These are phyloP conservation scores for Tricholoma sp. DNA, from an alignment of 768 basidiomycete genomes.

Conservation along the genomic window DNA sequence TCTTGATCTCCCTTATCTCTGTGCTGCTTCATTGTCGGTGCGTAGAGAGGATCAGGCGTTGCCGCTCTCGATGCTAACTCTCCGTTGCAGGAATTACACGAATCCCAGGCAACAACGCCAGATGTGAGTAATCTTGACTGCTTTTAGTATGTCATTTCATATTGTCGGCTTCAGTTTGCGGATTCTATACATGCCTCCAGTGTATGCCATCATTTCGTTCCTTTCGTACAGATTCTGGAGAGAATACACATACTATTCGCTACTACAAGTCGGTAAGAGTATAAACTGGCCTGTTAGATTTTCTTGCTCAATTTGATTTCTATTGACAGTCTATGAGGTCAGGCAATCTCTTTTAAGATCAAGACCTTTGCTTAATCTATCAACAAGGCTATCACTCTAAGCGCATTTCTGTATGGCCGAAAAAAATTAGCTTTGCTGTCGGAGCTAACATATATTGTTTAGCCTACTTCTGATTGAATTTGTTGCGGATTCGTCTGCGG, in stretches of 20 bases:
- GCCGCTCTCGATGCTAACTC: neutral
- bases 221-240: constrained; percentile 79
- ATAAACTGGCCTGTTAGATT: neutral
- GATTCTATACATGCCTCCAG: constrained; percentile 74
- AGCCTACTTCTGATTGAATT: constrained; percentile 79
- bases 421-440: neutral
- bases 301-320: neutral
- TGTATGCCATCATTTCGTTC: constrained; percentile 78
- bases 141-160: neutral
- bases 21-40: constrained; percentile 60
- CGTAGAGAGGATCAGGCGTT: constrained; percentile 12
- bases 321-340: constrained; percentile 58
- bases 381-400: constrained; percentile 58
- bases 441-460: neutral
- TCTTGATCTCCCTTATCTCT: constrained; percentile 49
- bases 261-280: constrained; percentile 33
- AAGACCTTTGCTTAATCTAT: neutral
- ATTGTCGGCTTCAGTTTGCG: constrained; percentile 43
- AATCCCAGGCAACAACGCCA: constrained; percentile 71
- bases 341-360: constrained; percentile 9
- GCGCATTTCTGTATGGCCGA: constrained; percentile 70
- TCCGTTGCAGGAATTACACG: constrained; percentile 54
- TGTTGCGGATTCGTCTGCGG: constrained; percentile 62
- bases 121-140: constrained; percentile 42
- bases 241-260: constrained; percentile 50